Conservation (phyloP, 2,329 filamentous ascomycete species). For the Sclerotinia nivalis region DNA sequence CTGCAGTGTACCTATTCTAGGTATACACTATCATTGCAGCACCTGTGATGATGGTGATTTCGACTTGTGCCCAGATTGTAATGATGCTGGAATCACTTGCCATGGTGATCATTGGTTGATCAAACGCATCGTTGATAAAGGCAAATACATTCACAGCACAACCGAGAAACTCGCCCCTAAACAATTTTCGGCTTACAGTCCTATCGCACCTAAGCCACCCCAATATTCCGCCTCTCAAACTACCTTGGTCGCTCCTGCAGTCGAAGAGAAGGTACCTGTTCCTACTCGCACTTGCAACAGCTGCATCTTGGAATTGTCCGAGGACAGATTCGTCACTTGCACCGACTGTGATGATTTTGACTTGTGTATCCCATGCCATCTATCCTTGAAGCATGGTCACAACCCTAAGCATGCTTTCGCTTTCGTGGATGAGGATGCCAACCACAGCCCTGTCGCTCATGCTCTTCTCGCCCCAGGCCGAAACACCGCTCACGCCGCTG, state of each 20-base stretch:
- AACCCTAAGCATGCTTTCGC: constrained; percentile 83
- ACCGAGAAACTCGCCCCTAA: constrained; percentile 73
- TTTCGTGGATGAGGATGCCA: constrained; percentile 63
- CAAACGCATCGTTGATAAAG: constrained; percentile 80
- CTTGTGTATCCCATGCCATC: constrained; percentile 81
- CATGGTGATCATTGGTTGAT: constrained; percentile 88
- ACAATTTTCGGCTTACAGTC: constrained; percentile 15
- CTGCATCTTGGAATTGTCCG: constrained; percentile 63
- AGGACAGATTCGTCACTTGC: constrained; percentile 84
- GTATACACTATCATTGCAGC: constrained; percentile 90
- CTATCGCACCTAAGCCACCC: too few relatives aligned
- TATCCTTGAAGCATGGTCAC: constrained; percentile 78
- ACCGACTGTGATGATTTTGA: constrained; percentile 85
- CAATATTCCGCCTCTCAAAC: constrained; percentile 34
- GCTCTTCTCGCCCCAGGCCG: constrained; percentile 76
- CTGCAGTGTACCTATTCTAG: constrained; percentile 76
- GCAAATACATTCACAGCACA: constrained; percentile 78
- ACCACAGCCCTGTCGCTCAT: constrained; percentile 61
- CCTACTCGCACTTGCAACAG: constrained; percentile 59
- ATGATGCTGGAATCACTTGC: constrained; percentile 75
- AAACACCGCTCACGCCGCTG: constrained; percentile 78
- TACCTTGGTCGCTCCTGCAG: constrained; percentile 32
- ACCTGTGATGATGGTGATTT: constrained; percentile 93
- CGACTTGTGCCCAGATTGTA: constrained; percentile 82
- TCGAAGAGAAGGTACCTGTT: constrained; percentile 31